Base-by-base conservation (phyloP, 192 early-diverging fungal species). In the Entomortierella chlamydospora region DNA sequence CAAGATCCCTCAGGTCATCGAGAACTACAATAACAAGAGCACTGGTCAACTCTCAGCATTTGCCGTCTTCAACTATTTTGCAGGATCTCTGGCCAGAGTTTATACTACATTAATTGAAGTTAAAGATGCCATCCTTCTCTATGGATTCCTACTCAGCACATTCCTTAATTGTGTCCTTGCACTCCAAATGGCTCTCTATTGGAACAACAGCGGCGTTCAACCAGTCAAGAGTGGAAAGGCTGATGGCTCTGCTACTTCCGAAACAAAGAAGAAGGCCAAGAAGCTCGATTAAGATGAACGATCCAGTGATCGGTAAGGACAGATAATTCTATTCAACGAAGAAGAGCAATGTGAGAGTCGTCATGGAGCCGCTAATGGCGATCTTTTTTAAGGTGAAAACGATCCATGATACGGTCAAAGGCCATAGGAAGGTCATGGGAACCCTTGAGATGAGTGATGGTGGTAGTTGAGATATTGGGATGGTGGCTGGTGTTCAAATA, bases 81-180 rank as follows among this genome's bases (percentile, higher is more conserved):
- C 92, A 22, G 98, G 98, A 31, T 88, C 89, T 8, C 83, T 90
- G 2, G 98, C 97, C 4, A 88, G 98, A 57, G 86, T 98, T 4
- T 95, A 93, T 72, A 99, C 98, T 13, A 98, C 98, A 15, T 64
- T 97, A 72, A 91, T 93, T 30, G 97, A 99, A 83, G 87, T 98
- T 6, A 86, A 96, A 62, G 96, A 98, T 73, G 78, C 84, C 23
- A 70, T 94, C 11, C 86, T 99, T 67, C 83, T 99, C n/a, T 64
- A 83, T 25, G 90, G 92, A 51, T 87, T 83, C 52, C 45, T 93
- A 15, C 77, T 93, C 53, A 93, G 95, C 31, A 85, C 90, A 7
- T 51, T 83, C 28, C 87, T 97, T 57, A 98, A 99, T 78, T 89
- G 83, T 22, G 69, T 96, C 18, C 73, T 98, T 39, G 87, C 92